Evolutionary conservation across 2,329 filamentous ascomycete species (phyloP), one percentile per base, ranked within the genome.

Genomic region (Conoideocrella luteorostrata): DNA sequence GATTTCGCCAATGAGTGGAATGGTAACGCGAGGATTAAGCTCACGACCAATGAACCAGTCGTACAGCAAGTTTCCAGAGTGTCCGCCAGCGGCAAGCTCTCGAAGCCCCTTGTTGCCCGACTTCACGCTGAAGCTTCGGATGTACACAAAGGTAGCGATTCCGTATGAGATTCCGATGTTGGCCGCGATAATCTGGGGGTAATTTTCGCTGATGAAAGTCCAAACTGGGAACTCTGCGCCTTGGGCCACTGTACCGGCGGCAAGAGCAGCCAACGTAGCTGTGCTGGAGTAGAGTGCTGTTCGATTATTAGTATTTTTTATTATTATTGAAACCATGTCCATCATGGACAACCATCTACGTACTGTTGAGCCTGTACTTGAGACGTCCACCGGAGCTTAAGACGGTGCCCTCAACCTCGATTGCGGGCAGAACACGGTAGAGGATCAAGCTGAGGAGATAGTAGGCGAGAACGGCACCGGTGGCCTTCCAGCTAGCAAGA

Each of bases 1-100:
- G 39, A 96, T 75, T 54, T 88, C 85, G 46, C 88, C 88, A 50
- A 95, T 74, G 39, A 94, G 63, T 2, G 89, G 89, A 20, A 95
- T 68, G 0, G 75, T 79, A 47, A 94, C 65, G 39, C 90, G 87
- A 3, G 91, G 91, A 67, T 97, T 97, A 48, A 97, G 80, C 65
- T 97, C 91, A 22, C 91, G 86, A 17, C 91, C 91, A 52, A 97
- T 96, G 68, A 89, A 97, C 81, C 88, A 97, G 66, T 97, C 91
- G 63, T 97, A 96, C 29, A 96, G 66, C 50, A 88, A 69, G 64
- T 95, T 96, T 46, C 89, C 90, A 1, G 80, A 82, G 58, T 86
- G 78, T 13, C 89, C 90, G 34, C 90, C 89, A 2, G 80, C 78
- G 0, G 90, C 90, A 7, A 97, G 75, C 61, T 93, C 83, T 32